A percentile compares a stretch with the other conserved stretches of the same genome.
Conservation (phyloP, 2,329 filamentous ascomycete genomes). For the Ophiocordyceps polyrhachis-furcata region DNA sequence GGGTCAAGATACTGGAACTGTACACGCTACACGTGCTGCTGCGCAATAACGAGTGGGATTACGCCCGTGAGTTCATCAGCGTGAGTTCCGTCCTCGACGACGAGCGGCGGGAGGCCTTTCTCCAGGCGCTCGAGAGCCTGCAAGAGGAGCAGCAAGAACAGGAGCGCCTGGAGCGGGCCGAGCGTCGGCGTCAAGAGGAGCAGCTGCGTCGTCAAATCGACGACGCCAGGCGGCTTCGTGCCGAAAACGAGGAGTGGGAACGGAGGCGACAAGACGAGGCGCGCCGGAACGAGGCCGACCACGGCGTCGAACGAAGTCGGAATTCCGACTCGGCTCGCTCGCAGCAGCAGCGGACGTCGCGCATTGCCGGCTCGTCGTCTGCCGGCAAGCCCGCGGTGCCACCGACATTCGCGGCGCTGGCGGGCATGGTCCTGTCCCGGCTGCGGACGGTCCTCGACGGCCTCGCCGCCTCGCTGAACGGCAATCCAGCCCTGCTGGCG, state of each 20-base stretch:
- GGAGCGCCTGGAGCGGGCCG: conserved; percentile 45
- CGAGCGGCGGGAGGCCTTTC: conserved; percentile 73
- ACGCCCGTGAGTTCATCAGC: conserved; percentile 76
- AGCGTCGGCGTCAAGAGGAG: conserved; percentile 35
- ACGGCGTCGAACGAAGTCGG: conserved; percentile 39
- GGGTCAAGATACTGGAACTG: conserved; percentile 83
- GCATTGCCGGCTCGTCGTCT: conserved; percentile 8
- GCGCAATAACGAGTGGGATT: conserved; percentile 89
- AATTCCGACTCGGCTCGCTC: conserved; percentile 13
- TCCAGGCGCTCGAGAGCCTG: conserved; percentile 67
- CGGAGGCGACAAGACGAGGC: conserved; percentile 31
- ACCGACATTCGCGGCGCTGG: conserved; percentile 25
- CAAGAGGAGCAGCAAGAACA: conserved; percentile 66
- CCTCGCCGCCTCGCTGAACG: conserved; percentile 28
- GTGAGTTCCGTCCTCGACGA: conserved; percentile 79
- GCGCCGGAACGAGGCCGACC: conserved; percentile 40
- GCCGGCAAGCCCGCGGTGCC: conserved; percentile 12
- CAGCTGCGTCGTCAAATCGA: conserved; percentile 36
- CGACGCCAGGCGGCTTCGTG: conserved; percentile 32
- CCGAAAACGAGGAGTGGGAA: conserved; percentile 41
- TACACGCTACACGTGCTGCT: conserved; percentile 93
- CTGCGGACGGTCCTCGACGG: conserved; percentile 31
- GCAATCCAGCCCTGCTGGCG: conserved; percentile 38
- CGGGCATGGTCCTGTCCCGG: conserved; percentile 32
- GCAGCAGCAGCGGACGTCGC: conserved; percentile 8